A percentile compares a stretch with the other conserved stretches of the same genome.
phyloP scores from a whole-genome alignment of 164 flowering plant species.

The Nymphaea colorata region DNA sequence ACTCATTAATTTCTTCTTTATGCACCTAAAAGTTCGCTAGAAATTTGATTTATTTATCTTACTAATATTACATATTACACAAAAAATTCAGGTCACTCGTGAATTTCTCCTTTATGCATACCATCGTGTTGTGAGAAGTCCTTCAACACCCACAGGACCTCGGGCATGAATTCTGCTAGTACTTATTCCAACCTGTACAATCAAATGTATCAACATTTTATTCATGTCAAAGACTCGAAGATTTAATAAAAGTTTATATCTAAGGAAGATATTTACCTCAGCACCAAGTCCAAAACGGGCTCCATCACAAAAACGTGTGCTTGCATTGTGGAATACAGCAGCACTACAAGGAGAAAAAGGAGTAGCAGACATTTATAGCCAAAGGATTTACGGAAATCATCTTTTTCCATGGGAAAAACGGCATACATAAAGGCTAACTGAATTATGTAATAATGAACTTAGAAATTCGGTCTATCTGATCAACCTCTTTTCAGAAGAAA shows the following conservation, averaged over 20 bases:
- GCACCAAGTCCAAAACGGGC: slow-evolving; percentile 98
- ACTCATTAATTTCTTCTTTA: no score
- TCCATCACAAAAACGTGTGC: slow-evolving; percentile 96
- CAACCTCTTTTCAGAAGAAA: no score
- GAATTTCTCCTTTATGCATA: slow-evolving; percentile 25
- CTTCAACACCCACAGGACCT: slow-evolving; percentile 99
- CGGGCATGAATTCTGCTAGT: slow-evolving; percentile 98
- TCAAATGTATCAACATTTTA: slow-evolving; percentile 1
- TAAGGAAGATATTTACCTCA: slow-evolving; percentile 45
- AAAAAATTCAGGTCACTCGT: no score
- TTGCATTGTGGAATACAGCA: slow-evolving; percentile 96
- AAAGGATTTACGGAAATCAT: no score
- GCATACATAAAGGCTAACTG: no score
- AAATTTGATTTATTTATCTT: no score
- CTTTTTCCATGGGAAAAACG: no score
- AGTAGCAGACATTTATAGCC: not conserved
- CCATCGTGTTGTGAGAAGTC: slow-evolving; percentile 92
- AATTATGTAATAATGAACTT: no score
- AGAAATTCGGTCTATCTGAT: no score
- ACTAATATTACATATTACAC: no score
- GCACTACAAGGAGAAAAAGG: slow-evolving; percentile 46
- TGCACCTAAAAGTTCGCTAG: no score
- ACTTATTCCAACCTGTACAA: slow-evolving; percentile 84
- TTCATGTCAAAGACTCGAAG: not conserved
- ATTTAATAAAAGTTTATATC: no score